These are phyloP conservation scores for Trebouxia sp. DNA, from an alignment of 139 green algal species.

Conservation along the genomic window DNA sequence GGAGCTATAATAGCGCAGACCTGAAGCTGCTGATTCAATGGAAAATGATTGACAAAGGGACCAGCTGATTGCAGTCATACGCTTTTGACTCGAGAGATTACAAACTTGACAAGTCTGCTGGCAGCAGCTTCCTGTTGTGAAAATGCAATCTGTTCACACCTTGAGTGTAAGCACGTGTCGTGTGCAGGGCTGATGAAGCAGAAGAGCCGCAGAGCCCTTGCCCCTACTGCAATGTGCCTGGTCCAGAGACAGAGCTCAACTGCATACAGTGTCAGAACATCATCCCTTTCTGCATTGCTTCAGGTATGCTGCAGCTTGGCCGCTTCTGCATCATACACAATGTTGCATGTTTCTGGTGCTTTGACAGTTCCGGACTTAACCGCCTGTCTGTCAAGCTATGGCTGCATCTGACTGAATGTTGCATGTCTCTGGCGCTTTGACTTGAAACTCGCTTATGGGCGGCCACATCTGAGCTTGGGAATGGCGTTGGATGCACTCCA, in stretches of 20 bases:
- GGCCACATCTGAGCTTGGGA: no score
- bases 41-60: neutral
- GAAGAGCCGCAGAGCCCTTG: conserved; percentile 62
- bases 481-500: no score
- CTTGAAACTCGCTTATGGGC: no score
- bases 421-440: no score
- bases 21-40: neutral
- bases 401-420: no score
- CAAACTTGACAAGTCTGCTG: no score
- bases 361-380: neutral
- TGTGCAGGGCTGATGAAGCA: conserved; percentile 55
- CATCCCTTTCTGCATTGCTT: conserved; percentile 27
- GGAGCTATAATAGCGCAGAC: neutral
- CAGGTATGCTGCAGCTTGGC: neutral
- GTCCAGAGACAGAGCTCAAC: conserved; percentile 63
- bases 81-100: neutral
- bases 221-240: conserved; percentile 64
- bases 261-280: conserved; percentile 60
- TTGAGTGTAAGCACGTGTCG: neutral
- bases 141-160: neutral
- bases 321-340: neutral
- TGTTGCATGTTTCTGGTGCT: neutral
- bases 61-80: neutral
- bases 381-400: no score
- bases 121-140: neutral